phyloP scores from a whole-genome alignment of 345 rosid genomes.

The Pistacia vera region DNA sequence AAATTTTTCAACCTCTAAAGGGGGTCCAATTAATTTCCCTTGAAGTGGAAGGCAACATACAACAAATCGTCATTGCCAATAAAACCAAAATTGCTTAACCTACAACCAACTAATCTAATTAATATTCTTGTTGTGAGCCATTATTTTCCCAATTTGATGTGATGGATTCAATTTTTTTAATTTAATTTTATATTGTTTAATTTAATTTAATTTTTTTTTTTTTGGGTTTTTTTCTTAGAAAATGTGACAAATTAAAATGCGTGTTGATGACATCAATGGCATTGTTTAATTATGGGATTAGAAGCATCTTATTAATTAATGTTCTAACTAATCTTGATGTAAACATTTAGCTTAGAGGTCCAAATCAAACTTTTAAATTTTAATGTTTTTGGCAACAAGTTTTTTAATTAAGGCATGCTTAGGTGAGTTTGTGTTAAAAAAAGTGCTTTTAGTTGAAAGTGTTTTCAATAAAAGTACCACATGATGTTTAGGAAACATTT shows the following conservation, averaged over 20 bases:
- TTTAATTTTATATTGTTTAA: not conserved
- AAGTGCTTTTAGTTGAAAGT: not conserved
- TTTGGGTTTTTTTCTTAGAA: not conserved
- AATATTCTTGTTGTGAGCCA: too few species aligned
- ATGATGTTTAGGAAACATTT: too few species aligned
- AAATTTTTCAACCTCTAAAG: not conserved
- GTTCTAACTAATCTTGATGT: conserved; percentile 2
- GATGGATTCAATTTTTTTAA: not conserved
- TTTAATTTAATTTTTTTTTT: too few species aligned
- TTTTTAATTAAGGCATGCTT: too few species aligned
- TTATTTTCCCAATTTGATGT: not conserved
- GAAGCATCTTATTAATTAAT: not conserved
- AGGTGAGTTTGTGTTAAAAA: not conserved
- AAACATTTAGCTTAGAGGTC: not conserved
- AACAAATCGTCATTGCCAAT: not conserved
- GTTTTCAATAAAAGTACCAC: not conserved
- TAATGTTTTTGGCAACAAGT: not conserved
- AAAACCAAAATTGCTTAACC: not conserved
- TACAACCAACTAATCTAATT: not conserved
- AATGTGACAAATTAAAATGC: not conserved
- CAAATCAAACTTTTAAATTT: not conserved
- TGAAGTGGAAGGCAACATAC: not conserved
- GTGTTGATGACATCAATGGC: not conserved
- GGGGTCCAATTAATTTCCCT: conserved; percentile 1
- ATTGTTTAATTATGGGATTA: not conserved